A percentile compares a stretch with the other conserved stretches of the same genome.
Conservation (phyloP, 169 alveolate genomes). For the Cryptosporidium ryanae region DNA sequence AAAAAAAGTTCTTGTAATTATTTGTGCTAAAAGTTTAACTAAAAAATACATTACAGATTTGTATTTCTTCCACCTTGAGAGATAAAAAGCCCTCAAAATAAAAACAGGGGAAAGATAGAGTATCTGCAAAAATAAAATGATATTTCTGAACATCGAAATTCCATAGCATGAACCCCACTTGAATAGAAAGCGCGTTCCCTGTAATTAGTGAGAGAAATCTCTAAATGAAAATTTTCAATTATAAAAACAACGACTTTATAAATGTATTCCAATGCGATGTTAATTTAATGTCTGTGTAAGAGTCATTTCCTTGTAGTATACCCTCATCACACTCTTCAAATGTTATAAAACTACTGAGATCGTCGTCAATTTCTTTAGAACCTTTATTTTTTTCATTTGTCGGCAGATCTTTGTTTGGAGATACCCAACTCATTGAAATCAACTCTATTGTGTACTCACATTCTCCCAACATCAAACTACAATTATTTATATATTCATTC, state of each 20-base stretch:
- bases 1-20: constrained; percentile 79
- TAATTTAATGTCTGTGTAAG: constrained; percentile 43
- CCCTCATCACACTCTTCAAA: constrained; percentile 72
- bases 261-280: constrained; percentile 71
- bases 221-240: not conserved
- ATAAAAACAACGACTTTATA: constrained; percentile 57
- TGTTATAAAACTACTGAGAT: constrained; percentile 41
- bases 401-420: not conserved
- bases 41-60: constrained; percentile 50
- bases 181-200: constrained; percentile 39
- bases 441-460: constrained; percentile 7
- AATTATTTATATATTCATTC: constrained; percentile 2
- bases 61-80: not conserved
- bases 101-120: not conserved
- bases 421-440: constrained; percentile 21
- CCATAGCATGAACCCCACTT: constrained; percentile 20
- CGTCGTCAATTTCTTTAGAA: constrained; percentile 26
- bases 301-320: constrained; percentile 32
- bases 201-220: not conserved
- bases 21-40: constrained; percentile 62
- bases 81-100: not conserved
- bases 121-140: not conserved
- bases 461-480: constrained; percentile 17
- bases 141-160: not conserved
- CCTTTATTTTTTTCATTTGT: not conserved